phyloP scores from a whole-genome alignment of 176 grass and related monocot species.

The Elaeis guineensis region DNA sequence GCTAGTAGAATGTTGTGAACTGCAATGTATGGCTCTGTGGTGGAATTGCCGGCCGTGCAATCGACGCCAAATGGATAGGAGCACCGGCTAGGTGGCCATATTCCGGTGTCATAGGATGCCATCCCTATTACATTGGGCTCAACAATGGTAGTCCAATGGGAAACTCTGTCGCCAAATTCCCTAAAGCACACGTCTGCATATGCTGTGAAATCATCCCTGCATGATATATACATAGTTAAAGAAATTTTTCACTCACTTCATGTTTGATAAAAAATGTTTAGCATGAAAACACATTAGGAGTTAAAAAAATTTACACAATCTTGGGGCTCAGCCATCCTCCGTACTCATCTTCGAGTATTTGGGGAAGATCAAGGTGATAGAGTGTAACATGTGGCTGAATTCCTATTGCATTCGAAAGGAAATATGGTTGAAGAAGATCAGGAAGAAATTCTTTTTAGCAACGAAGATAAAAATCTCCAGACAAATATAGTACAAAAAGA shows the following conservation, averaged over 20 bases:
- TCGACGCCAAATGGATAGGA: constrained; percentile 50
- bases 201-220: constrained; percentile 42
- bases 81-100: constrained; percentile 33
- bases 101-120: constrained; percentile 21
- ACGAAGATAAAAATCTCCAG: not conserved
- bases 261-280: not conserved
- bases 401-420: constrained; percentile 22
- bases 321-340: constrained; percentile 48
- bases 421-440: not conserved
- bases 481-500: not conserved
- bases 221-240: not conserved
- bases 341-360: constrained; percentile 64
- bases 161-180: constrained; percentile 38
- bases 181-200: constrained; percentile 48
- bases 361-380: constrained; percentile 59
- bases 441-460: not conserved
- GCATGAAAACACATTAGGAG: not conserved
- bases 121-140: constrained; percentile 24
- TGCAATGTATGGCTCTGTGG: constrained; percentile 46
- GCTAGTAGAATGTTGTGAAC: constrained; percentile 46
- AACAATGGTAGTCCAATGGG: constrained; percentile 31
- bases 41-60: constrained; percentile 47
- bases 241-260: not conserved
- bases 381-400: constrained; percentile 55
- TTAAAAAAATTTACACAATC: constrained; percentile 34